Base-by-base conservation (phyloP, 164 flowering plant genomes). In the Vitis riparia region DNA sequence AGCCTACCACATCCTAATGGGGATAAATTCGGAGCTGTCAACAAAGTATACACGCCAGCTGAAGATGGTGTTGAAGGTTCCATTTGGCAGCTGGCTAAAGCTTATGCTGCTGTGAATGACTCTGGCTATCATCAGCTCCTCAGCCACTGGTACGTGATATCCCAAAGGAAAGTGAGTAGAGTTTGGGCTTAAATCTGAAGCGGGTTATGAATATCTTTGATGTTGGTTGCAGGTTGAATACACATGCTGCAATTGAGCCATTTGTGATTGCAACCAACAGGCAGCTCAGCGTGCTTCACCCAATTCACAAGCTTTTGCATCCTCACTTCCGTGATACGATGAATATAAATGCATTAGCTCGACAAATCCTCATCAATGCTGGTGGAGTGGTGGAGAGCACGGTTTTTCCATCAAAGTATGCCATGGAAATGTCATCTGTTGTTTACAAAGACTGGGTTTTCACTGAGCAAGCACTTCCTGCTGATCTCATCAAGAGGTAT, bases 41-140 rank as follows among this genome's bases (percentile, higher is more conserved):
- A 83, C 77, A 70, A 76, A 47, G 84, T 88, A 0, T 81, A 63
- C 56, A 83, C 79, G 3, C 92, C 92, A 7, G 79, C 85, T 17
- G 78, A 75, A 51, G 55, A 84, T 8, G 92, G 90, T 2, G 78
- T 80, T 1, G 79, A 83, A 55, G 83, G 77, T 52, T 73, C 86
- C 29, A 66, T 83, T 19, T 88, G 92, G 92, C 84, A 79, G 68
- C 76, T 88, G 60, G 92, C 92, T 47, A 88, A 88, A 66, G 88
- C 88, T 68, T 88, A 86, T 77, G 86, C 53, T 2, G 73, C 73
- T 9, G 81, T 81, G 0, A 80, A 81, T 63, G 89, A 86, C 70
- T 76, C 85, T 15, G 87, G 84, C 5, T 55, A 59, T 56, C 89
- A 86, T 76, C 85, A 86, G 67, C 84, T 86, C 17, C 70, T 83